phyloP scores from a whole-genome alignment of 2,329 filamentous ascomycete species.

The Hypoxylon rubiginosum region DNA sequence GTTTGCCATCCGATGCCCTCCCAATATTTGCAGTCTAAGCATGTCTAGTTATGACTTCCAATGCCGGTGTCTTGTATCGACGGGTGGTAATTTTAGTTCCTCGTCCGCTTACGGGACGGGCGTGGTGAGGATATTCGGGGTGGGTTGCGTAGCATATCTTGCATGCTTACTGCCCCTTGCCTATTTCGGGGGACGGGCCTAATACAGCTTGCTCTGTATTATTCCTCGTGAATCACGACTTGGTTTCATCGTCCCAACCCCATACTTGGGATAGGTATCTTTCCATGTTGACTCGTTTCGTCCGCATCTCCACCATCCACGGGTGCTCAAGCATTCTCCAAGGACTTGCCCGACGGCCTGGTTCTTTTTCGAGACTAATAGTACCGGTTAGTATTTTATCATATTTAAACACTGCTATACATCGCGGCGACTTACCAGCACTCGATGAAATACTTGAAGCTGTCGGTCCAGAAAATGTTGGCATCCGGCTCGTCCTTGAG shows the following conservation, averaged over 20 bases:
- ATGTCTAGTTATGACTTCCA: constrained; percentile 19
- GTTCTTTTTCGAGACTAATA: constrained; percentile 90
- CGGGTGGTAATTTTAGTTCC: constrained; percentile 2
- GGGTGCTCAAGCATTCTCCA: constrained; percentile 99
- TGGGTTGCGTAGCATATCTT: constrained; percentile 13
- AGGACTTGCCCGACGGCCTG: constrained; percentile 85
- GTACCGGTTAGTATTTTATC: constrained; percentile 32
- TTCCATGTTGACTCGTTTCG: constrained; percentile 97
- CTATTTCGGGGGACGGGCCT: neutral
- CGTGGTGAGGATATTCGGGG: constrained; percentile 3
- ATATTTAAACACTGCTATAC: neutral
- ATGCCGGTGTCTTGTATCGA: constrained; percentile 14
- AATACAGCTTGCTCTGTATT: constrained; percentile 7
- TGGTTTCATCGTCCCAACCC: constrained; percentile 84
- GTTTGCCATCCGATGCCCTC: neutral
- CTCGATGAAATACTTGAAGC: constrained; percentile 99
- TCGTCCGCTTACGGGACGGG: constrained; percentile 8
- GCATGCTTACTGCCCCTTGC: constrained; percentile 2
- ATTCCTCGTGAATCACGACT: constrained; percentile 35
- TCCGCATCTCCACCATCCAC: constrained; percentile 97
- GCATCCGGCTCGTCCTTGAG: constrained; percentile 94
- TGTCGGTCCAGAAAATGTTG: constrained; percentile 93
- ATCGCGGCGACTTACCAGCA: constrained; percentile 83
- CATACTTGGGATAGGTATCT: constrained; percentile 95
- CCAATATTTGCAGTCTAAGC: constrained; percentile 21